phyloP scores from a whole-genome alignment of 768 basidiomycete genomes.

The Kwoniella bestiolae region DNA sequence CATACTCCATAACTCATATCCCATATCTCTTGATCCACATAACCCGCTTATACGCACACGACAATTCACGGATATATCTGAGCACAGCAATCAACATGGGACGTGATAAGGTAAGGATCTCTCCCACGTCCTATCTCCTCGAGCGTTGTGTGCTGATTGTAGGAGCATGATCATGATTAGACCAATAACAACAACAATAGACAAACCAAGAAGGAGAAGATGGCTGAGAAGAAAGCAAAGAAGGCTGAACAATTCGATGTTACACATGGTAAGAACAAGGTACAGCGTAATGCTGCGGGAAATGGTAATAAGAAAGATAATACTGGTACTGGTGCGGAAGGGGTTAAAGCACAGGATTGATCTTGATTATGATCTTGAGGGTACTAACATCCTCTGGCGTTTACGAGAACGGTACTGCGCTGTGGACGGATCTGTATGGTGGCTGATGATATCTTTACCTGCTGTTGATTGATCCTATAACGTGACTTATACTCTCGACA shows the following conservation, averaged over 20 bases:
- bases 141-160: no score
- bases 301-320: conserved; percentile 1
- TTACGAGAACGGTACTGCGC: background rate
- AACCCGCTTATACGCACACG: background rate
- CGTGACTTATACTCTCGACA: background rate
- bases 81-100: conserved; percentile 11
- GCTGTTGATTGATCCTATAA: background rate
- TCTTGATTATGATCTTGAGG: no score
- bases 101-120: conserved; percentile 22
- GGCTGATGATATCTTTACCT: background rate
- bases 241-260: conserved; percentile 20
- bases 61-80: background rate
- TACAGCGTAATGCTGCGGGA: conserved; percentile 2
- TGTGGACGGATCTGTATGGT: background rate
- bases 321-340: background rate
- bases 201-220: conserved; percentile 31
- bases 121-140: no score
- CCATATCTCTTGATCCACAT: no score
- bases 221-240: conserved; percentile 29
- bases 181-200: conserved; percentile 1
- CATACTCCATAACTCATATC: no score
- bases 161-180: background rate
- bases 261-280: conserved; percentile 16
- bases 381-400: no score
- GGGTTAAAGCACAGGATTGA: background rate